Evolutionary conservation across 1,139 yeast genomes (phyloP), one percentile per base, ranked within the genome.

Genomic region (Candida freyschussii): DNA sequence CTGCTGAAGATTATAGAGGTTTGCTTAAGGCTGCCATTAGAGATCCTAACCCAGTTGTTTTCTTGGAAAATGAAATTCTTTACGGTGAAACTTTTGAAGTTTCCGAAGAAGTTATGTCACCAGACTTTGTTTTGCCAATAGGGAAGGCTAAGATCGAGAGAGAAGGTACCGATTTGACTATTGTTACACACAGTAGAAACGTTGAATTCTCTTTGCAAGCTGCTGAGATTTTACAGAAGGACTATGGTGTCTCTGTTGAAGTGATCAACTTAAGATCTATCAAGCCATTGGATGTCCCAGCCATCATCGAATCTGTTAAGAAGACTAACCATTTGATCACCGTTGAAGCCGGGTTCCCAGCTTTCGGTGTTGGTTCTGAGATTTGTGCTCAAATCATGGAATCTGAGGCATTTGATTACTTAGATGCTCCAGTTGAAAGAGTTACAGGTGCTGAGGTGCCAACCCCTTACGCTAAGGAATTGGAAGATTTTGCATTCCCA

Each of bases 361-460:
- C 87, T 39, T 91, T 86, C 58, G 97, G 98, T 67, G 94, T 93
- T 50, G 98, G 98, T 56, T 85, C 97, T 36, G 99, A 93, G 72
- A 84, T 93, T 56, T 79, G 91, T 60, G 98, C 97, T 44, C 96
- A 87, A 67, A 74, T 93, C 58, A 87, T 91, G 96, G 99, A 93
- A 70, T 78, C 95, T 36, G 97, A 89, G 65, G 97, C 95, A 37
- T 91, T 91, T 53, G 98, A 93, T 67, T 85, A 87, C 75, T 78
- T 93, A 63, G 99, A 93, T 65, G 95, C 98, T 44, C 99, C 99
- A 51, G 91, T 91, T 50, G 95, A 83, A 69, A 86, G 98, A 74
- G 93, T 89, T 56, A 93, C 98, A 41, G 98, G 98, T 63, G 94
- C 97, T 59, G 99, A 93, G 69, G 96, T 89, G 23, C 98, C 99